These are phyloP conservation scores for Podaxis carcinomalis DNA, from an alignment of 768 basidiomycete species.

Conservation along the genomic window DNA sequence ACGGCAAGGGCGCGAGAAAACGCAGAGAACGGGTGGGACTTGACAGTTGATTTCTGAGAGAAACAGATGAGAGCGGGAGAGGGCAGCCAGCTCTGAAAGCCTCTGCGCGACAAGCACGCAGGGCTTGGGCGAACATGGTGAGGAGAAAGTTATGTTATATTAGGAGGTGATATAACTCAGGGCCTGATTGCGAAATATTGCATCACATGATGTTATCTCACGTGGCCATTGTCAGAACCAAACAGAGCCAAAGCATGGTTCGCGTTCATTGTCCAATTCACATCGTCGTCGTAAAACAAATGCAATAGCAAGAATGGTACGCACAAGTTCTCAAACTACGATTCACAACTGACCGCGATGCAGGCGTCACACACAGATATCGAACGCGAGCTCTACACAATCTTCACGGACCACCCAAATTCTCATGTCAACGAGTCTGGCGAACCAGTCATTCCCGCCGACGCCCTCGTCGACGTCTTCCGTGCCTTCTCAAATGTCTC, in stretches of 20 bases:
- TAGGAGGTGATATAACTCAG: too few relatives aligned
- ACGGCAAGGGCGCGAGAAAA: not conserved
- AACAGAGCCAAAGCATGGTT: not conserved
- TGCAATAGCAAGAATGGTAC: not conserved
- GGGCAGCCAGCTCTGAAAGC: not conserved
- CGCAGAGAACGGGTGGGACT: not conserved
- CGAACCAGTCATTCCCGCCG: conserved; percentile 64
- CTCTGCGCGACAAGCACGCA: not conserved
- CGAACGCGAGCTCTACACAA: conserved; percentile 59
- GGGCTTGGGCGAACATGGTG: not conserved
- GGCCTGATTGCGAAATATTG: too few relatives aligned
- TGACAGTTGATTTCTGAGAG: not conserved
- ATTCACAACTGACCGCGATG: not conserved
- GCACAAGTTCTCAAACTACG: not conserved
- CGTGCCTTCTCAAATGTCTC: conserved; percentile 57
- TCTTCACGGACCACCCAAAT: conserved; percentile 64
- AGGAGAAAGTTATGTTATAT: not conserved
- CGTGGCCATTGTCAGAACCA: not conserved
- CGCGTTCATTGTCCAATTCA: not conserved
- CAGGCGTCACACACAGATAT: conserved; percentile 39
- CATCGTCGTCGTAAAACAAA: not conserved
- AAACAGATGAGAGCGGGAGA: not conserved
- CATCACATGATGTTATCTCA: not conserved
- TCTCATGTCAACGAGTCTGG: conserved; percentile 54
- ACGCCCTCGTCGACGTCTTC: conserved; percentile 68